Evolutionary conservation across 2,329 filamentous ascomycete genomes (phyloP).

Genomic region (Helminthosporium solani): DNA sequence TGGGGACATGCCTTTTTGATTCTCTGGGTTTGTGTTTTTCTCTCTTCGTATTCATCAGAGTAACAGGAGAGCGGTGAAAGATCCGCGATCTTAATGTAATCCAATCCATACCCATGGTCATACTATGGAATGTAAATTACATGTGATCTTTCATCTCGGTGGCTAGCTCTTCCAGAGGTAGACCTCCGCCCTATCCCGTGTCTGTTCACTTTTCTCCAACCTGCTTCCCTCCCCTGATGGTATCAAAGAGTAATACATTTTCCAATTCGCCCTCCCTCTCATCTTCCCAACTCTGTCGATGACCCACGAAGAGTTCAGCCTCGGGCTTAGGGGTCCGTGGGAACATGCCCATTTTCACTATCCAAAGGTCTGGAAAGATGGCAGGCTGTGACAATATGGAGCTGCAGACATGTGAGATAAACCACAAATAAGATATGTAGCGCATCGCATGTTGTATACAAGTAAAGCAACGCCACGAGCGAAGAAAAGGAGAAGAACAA

Average conservation of each 20-base stretch:
- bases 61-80: not conserved
- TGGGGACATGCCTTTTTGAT: constrained; percentile 1
- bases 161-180: too few relatives aligned
- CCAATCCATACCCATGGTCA: too few relatives aligned
- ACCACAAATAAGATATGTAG: too few relatives aligned
- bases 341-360: constrained; percentile 55
- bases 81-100: too few relatives aligned
- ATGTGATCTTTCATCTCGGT: too few relatives aligned
- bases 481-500: too few relatives aligned
- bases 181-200: too few relatives aligned
- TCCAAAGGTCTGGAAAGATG: constrained; percentile 44
- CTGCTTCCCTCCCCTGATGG: constrained; percentile 43
- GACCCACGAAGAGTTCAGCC: constrained; percentile 47
- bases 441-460: too few relatives aligned
- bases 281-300: constrained; percentile 48
- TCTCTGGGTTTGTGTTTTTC: not conserved
- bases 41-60: not conserved
- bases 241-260: constrained; percentile 43
- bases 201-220: constrained; percentile 24
- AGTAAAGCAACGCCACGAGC: too few relatives aligned
- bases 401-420: constrained; percentile 35
- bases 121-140: not conserved
- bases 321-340: constrained; percentile 51
- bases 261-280: constrained; percentile 29
- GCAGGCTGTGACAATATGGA: constrained; percentile 50